Percentiles rank a stretch among this genome's conserved stretches.
Evolutionary conservation across 78 protist genomes (phyloP).

Genomic region (Dictyostelium discoideum): DNA sequence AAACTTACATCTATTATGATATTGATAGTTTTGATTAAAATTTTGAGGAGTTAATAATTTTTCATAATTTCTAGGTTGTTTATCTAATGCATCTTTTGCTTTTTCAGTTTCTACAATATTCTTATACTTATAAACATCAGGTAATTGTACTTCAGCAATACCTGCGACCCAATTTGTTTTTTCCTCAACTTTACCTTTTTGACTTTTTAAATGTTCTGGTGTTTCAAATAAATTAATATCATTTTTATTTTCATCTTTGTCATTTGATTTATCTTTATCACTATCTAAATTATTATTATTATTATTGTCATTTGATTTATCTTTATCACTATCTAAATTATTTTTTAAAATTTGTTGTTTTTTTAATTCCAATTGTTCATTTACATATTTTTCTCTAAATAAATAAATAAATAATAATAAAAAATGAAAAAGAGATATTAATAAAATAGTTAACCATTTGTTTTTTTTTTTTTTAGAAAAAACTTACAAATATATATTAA

Average conservation of each 20-base stretch:
- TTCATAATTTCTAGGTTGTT: not conserved
- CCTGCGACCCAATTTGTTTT: slow-evolving; percentile 77
- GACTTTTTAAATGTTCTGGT: slow-evolving; percentile 52
- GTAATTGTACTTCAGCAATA: slow-evolving; percentile 60
- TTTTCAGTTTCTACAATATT: slow-evolving; percentile 71
- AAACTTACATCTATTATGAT: slow-evolving; percentile 38
- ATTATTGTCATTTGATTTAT: not conserved
- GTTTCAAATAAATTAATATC: slow-evolving; percentile 37
- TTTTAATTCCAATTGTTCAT: slow-evolving; percentile 24
- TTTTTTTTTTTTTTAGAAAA: not conserved
- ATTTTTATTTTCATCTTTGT: not conserved
- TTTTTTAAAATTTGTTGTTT: not conserved
- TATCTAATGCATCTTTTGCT: slow-evolving; percentile 28
- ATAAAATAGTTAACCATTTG: not conserved
- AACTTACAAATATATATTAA: slow-evolving; percentile 31
- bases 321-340: not conserved
- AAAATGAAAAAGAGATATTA: too few relatives aligned
- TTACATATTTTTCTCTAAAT: slow-evolving; percentile 31
- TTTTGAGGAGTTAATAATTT: not conserved
- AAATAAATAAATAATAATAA: not conserved
- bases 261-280: not conserved
- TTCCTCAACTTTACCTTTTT: not conserved
- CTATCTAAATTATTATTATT: not conserved
- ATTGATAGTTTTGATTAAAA: not conserved
- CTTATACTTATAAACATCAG: slow-evolving; percentile 19